These are phyloP conservation scores for Tuctoria greenei DNA, from an alignment of 176 grass and related monocot species.

Conservation along the genomic window DNA sequence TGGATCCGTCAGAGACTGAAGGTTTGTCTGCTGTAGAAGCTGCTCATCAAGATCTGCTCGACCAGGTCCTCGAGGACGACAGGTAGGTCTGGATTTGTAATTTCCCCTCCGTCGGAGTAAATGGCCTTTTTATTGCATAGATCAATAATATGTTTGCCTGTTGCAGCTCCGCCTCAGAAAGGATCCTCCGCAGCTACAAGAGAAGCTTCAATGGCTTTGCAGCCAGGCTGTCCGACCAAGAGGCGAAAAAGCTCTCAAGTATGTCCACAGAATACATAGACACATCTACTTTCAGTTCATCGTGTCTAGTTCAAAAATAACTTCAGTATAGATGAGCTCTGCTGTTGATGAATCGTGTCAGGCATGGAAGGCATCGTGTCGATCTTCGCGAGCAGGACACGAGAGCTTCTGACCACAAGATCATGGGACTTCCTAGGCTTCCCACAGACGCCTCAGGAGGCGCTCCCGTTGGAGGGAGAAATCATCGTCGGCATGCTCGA, in stretches of 20 bases:
- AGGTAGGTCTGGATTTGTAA: no score
- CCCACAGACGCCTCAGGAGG: neutral
- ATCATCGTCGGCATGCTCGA: conserved; percentile 43
- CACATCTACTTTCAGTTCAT: no score
- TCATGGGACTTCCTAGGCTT: conserved; percentile 42
- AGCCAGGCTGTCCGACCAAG: conserved; percentile 2
- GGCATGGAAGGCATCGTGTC: conserved; percentile 26
- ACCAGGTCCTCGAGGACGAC: neutral
- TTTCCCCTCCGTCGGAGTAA: no score
- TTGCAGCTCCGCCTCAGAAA: neutral
- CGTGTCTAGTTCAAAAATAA: no score
- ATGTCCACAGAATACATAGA: no score
- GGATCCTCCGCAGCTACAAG: conserved; percentile 32
- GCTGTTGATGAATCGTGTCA: no score
- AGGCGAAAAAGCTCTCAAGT: neutral
- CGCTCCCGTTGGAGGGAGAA: conserved; percentile 17
- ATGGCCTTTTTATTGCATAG: neutral
- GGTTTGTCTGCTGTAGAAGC: neutral
- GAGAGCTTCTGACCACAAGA: no score
- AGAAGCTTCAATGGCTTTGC: conserved; percentile 36
- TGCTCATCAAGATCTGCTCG: conserved; percentile 25
- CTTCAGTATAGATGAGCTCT: no score
- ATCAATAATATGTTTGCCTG: no score
- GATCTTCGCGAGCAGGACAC: conserved; percentile 16
- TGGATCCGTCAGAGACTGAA: neutral